These are phyloP conservation scores for Colletotrichum sp. DNA, from an alignment of 2,329 filamentous ascomycete species.

Conservation along the genomic window DNA sequence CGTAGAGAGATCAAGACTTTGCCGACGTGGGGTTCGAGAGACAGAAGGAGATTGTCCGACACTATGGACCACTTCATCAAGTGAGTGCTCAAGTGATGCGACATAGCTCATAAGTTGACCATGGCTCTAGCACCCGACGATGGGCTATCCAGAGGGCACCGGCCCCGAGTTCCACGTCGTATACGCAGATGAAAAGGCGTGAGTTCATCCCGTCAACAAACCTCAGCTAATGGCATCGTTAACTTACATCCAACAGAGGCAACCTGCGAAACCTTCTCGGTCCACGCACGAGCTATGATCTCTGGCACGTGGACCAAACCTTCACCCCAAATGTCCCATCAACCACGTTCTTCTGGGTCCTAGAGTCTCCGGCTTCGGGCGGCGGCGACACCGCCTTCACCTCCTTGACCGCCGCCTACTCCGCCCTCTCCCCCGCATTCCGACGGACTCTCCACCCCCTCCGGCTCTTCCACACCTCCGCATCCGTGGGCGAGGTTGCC, in stretches of 20 bases:
- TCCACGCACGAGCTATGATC: slow-evolving; percentile 28
- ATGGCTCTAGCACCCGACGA: slow-evolving; percentile 28
- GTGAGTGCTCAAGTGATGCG: neutral
- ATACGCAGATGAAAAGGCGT: slow-evolving; percentile 35
- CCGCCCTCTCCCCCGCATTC: slow-evolving; percentile 31
- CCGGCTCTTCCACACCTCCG: slow-evolving; percentile 25
- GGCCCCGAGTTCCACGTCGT: slow-evolving; percentile 36
- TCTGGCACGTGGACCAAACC: slow-evolving; percentile 38
- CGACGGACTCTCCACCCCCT: slow-evolving; percentile 5
- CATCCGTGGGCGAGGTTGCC: slow-evolving; percentile 31
- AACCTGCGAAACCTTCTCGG: slow-evolving; percentile 32
- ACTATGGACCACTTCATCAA: slow-evolving; percentile 35
- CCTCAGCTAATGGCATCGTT: neutral
- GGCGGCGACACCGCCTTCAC: slow-evolving; percentile 35
- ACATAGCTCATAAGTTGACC: neutral
- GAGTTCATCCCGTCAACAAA: neutral
- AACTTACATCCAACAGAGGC: slow-evolving; percentile 15
- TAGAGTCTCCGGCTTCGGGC: slow-evolving; percentile 27
- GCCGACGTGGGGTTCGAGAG: slow-evolving; percentile 34
- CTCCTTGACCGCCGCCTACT: slow-evolving; percentile 31
- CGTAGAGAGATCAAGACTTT: slow-evolving; percentile 34
- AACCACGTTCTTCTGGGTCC: slow-evolving; percentile 37
- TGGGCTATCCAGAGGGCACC: slow-evolving; percentile 34
- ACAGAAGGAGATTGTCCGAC: slow-evolving; percentile 30
- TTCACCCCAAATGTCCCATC: slow-evolving; percentile 34